phyloP scores from a whole-genome alignment of 1,139 yeast genomes.

The Insectozyma bohioensis region DNA sequence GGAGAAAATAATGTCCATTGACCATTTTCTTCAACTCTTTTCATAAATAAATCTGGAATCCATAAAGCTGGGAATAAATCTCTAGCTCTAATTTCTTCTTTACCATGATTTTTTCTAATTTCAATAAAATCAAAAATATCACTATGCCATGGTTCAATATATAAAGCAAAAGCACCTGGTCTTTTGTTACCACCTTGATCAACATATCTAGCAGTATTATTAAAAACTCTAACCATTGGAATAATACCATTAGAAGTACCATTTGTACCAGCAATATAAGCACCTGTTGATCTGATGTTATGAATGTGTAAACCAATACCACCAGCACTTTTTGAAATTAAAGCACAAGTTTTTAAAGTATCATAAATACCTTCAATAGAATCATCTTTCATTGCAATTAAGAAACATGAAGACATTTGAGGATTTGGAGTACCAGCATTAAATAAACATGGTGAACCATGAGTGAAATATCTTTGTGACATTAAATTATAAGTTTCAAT shows the following conservation, averaged over 20 bases:
- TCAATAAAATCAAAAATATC: conserved; percentile 83
- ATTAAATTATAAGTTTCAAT: conserved; percentile 80
- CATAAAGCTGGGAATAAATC: conserved; percentile 90
- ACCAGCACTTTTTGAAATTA: conserved; percentile 87
- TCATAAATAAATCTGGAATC: conserved; percentile 90
- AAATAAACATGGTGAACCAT: conserved; percentile 86
- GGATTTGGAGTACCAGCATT: conserved; percentile 89
- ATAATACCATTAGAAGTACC: conserved; percentile 87
- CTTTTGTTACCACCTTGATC: conserved; percentile 95
- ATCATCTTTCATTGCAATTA: conserved; percentile 86
- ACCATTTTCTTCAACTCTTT: conserved; percentile 74
- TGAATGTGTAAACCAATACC: conserved; percentile 87
- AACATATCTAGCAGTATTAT: conserved; percentile 89
- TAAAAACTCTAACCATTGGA: conserved; percentile 88
- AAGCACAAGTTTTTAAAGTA: conserved; percentile 81
- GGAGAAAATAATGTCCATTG: conserved; percentile 90
- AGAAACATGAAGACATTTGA: conserved; percentile 87
- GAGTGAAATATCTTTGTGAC: conserved; percentile 83
- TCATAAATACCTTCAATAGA: conserved; percentile 89
- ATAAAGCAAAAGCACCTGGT: conserved; percentile 90
- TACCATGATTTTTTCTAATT: conserved; percentile 86
- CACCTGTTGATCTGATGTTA: conserved; percentile 82
- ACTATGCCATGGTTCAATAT: conserved; percentile 90
- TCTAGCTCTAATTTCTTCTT: conserved; percentile 87
- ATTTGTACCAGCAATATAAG: conserved; percentile 85